phyloP scores from a whole-genome alignment of 106 monocot genomes.

The Iris macrosiphon region DNA sequence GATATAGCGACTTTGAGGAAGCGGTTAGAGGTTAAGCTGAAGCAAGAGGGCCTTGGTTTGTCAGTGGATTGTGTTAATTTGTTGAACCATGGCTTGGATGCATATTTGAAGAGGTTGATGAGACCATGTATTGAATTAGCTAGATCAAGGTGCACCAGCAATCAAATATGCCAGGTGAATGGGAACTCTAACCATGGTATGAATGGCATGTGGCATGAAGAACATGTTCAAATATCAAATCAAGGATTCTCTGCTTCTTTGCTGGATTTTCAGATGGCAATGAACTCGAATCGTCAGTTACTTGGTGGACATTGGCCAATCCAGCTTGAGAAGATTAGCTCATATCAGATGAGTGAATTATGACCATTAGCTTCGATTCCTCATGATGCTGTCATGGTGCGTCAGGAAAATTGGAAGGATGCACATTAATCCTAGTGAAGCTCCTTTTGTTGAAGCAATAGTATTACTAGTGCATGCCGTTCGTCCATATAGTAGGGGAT shows the following conservation, averaged over 20 bases:
- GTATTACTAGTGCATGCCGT: too few species aligned
- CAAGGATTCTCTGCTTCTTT: conserved; percentile 25
- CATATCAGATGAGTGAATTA: conserved; percentile 12
- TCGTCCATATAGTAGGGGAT: too few species aligned
- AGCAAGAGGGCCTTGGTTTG: conserved; percentile 34
- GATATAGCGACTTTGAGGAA: conserved; percentile 36
- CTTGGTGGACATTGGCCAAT: conserved; percentile 65
- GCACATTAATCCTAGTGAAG: too few species aligned
- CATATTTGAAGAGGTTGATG: conserved; percentile 55
- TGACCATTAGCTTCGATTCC: too few species aligned
- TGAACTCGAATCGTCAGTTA: conserved; percentile 53
- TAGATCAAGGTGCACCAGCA: conserved; percentile 32
- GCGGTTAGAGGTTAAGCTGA: conserved; percentile 36
- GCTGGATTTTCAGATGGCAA: conserved; percentile 47
- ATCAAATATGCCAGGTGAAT: conserved; percentile 6
- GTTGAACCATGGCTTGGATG: conserved; percentile 58
- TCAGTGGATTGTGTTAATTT: conserved; percentile 48
- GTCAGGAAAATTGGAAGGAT: too few species aligned
- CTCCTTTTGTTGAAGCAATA: too few species aligned
- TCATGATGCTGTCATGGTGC: too few species aligned
- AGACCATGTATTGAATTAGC: conserved; percentile 66
- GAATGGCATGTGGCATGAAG: conserved; percentile 21
- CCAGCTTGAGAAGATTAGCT: conserved; percentile 75
- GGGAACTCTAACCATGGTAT: conserved; percentile 11
- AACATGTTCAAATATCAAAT: conserved; percentile 18